A percentile compares a stretch with the other conserved stretches of the same genome.
Evolutionary conservation across 1,284 basidiomycete species (phyloP).

Genomic region (Macrocystidia cucumis): DNA sequence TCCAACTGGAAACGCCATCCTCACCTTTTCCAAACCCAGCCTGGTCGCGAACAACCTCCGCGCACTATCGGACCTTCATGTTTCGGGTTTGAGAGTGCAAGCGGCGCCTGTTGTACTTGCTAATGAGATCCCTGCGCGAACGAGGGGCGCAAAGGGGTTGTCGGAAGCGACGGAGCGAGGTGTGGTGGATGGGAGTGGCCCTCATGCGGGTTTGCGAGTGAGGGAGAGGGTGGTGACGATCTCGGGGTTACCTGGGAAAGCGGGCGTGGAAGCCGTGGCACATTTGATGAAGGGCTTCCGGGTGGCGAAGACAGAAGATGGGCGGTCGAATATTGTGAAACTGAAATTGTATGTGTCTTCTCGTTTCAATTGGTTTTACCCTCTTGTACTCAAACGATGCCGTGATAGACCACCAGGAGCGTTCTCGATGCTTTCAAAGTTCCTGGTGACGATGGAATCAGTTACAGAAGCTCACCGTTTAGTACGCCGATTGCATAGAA

Average conservation of each 20-base stretch:
- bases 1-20: constrained; percentile 46
- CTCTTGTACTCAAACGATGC: constrained; percentile 1
- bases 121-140: constrained; percentile 10
- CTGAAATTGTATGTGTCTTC: constrained; percentile 37
- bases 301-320: constrained; percentile 27
- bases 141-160: constrained; percentile 21
- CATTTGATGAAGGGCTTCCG: constrained; percentile 35
- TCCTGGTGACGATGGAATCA: constrained; percentile 45
- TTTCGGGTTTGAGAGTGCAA: constrained; percentile 36
- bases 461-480: constrained; percentile 60
- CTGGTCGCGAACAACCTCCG: constrained; percentile 33
- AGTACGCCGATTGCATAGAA: constrained; percentile 56
- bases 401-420: constrained; percentile 24
- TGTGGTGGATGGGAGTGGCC: constrained; percentile 39
- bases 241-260: constrained; percentile 50
- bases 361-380: constrained; percentile 2
- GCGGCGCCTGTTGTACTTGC: constrained; percentile 13
- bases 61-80: constrained; percentile 28
- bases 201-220: constrained; percentile 39
- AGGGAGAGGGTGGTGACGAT: constrained; percentile 47
- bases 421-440: constrained; percentile 39
- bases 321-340: constrained; percentile 32
- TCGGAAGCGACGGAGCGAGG: constrained; percentile 16
- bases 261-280: constrained; percentile 26
- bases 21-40: constrained; percentile 41